Conservation (phyloP, 495 filamentous ascomycete species). For the Trichoderma orchidacearum region DNA sequence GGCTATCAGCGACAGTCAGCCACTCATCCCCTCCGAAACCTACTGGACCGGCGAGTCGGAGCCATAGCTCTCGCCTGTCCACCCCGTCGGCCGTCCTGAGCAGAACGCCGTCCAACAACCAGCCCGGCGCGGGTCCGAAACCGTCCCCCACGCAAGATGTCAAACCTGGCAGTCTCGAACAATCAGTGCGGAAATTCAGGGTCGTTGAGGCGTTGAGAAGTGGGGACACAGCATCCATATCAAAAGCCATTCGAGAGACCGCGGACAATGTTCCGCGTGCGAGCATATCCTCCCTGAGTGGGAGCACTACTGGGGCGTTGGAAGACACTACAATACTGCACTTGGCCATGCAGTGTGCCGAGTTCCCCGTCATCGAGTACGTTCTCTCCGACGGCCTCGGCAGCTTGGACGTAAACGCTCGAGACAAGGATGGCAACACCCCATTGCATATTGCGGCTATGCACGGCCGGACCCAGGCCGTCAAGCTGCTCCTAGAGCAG, state of each 20-base stretch:
- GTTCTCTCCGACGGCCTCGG: slow-evolving; percentile 59
- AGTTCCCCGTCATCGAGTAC: slow-evolving; percentile 90
- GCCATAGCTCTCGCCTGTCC: slow-evolving; percentile 29
- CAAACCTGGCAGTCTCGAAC: slow-evolving; percentile 58
- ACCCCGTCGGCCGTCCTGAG: slow-evolving; percentile 17
- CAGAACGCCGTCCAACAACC: slow-evolving; percentile 17
- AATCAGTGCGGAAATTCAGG: slow-evolving; percentile 86
- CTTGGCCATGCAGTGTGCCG: slow-evolving; percentile 92
- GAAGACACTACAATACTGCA: slow-evolving; percentile 84
- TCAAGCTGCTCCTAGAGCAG: slow-evolving; percentile 66
- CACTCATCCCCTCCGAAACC: slow-evolving; percentile 14
- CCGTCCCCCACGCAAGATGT: slow-evolving; percentile 7
- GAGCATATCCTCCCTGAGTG: slow-evolving; percentile 39
- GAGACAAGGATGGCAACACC: slow-evolving; percentile 86
- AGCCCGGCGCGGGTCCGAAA: slow-evolving; percentile 14
- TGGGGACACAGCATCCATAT: slow-evolving; percentile 82
- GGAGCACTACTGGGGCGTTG: slow-evolving; percentile 27
- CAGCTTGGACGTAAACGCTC: slow-evolving; percentile 70
- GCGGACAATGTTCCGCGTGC: slow-evolving; percentile 31
- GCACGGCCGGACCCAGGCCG: slow-evolving; percentile 65
- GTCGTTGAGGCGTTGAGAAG: slow-evolving; percentile 84
- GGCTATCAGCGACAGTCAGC: slow-evolving; percentile 13
- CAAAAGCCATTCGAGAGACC: slow-evolving; percentile 68
- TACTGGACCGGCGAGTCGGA: slow-evolving; percentile 15
- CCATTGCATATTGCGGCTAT: slow-evolving; percentile 79